Evolutionary conservation across 169 alveolate genomes (phyloP), one percentile per base, ranked within the genome.

Genomic region (Plasmodium reichenowi): DNA sequence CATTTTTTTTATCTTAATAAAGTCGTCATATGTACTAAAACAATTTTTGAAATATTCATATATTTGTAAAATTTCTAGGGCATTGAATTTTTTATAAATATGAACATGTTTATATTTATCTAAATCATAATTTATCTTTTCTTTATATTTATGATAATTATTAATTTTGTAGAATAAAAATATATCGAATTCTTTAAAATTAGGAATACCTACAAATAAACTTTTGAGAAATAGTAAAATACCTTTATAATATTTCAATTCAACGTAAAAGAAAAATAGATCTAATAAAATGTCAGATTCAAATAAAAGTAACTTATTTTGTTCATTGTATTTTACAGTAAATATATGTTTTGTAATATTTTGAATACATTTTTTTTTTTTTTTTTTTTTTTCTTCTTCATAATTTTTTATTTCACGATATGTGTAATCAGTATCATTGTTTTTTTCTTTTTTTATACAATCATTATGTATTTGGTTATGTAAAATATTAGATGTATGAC

Each of bases 21-120:
- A 78, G 54, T 64, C 75, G 1, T 78, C 89, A 66, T 78, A 66
- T n/a, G 89, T 48, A 43, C 12, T 56, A 78, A 78, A 78, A n/a
- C 48, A 50, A 45, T 17, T 78, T 47, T 78, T 78, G 32, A 78
- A 78, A 48, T 78, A 52, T 45, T 78, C 89, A 59, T 78, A 78
- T 43, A 78, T 52, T 6, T 78, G 78, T 32, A 78, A 24, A 9
- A 78, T 9, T 32, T 78, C 26, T 56, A 78, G n/a, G 8, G 89
- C 89, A 78, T 78, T 78, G 3, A 66, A 58, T 70, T 70, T 78
- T 32, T 64, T 58, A 47, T 38, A 78, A 38, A 78, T 43, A 43
- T 26, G 58, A 12, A 26, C 24, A 5, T 43, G 64, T n/a, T 66
- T 24, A 24, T 64, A 50, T 24, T 66, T 26, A 22, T 71, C 48